These are phyloP conservation scores for Leucosporidium creatinivorum DNA, from an alignment of 768 basidiomycete species.

Conservation along the genomic window DNA sequence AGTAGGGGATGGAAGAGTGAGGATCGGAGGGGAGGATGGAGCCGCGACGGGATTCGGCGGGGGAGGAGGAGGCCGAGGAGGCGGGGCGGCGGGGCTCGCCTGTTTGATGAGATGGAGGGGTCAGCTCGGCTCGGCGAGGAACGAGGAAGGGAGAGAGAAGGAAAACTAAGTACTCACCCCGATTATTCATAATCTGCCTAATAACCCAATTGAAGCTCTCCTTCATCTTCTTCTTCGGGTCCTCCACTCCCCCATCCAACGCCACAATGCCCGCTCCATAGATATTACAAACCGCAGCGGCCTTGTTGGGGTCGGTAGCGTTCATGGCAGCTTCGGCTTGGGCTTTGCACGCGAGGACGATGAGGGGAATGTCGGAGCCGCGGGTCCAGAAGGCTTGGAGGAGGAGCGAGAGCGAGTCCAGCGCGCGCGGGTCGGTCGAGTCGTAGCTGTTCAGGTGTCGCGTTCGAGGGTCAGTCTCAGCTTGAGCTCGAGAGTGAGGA, in stretches of 20 bases:
- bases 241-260: slow-evolving; percentile 45
- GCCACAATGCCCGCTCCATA: slow-evolving; percentile 36
- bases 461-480: not conserved
- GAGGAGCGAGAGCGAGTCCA: slow-evolving; percentile 18
- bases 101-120: too few species aligned
- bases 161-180: slow-evolving; percentile 22
- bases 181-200: slow-evolving; percentile 54
- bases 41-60: not conserved
- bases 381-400: slow-evolving; percentile 52
- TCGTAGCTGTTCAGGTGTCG: slow-evolving; percentile 22
- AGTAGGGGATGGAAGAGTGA: not conserved
- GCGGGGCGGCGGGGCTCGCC: not conserved
- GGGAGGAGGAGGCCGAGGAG: not conserved
- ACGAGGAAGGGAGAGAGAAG: too few species aligned
- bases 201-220: slow-evolving; percentile 67
- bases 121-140: too few species aligned
- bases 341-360: slow-evolving; percentile 82
- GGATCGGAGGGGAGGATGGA: not conserved
- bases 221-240: slow-evolving; percentile 64
- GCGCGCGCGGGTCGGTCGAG: slow-evolving; percentile 26
- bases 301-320: slow-evolving; percentile 37
- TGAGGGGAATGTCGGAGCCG: slow-evolving; percentile 51
- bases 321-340: slow-evolving; percentile 49
- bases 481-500: too few species aligned
- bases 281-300: slow-evolving; percentile 29